Evolutionary conservation across 306 rosid genomes (phyloP).

Genomic region (Rosa multiflora): DNA sequence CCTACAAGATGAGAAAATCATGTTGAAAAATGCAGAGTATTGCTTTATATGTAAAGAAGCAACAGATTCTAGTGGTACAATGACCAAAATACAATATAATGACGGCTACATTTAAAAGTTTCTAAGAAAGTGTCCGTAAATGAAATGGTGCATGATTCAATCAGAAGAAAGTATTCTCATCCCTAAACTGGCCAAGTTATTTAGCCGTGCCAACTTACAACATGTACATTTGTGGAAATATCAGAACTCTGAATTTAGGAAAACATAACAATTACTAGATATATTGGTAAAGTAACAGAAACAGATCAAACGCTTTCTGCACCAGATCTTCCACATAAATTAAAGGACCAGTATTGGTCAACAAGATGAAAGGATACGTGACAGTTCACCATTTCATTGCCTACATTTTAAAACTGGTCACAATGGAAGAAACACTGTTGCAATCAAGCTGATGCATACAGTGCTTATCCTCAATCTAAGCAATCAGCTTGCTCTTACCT

Average conservation of each 20-base stretch:
- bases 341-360: not conserved
- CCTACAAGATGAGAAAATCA: conserved; percentile 17
- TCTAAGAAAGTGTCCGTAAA: not conserved
- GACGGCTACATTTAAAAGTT: not conserved
- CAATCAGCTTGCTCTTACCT: conserved; percentile 51
- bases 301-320: not conserved
- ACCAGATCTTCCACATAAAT: not conserved
- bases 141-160: not conserved
- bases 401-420: not conserved
- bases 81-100: not conserved
- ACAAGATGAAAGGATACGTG: not conserved
- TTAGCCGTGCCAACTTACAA: not conserved
- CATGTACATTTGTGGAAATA: not conserved
- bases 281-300: not conserved
- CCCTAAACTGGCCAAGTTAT: not conserved
- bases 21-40: not conserved
- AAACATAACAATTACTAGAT: not conserved
- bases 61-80: not conserved
- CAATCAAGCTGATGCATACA: conserved; percentile 4
- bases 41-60: not conserved
- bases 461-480: conserved; percentile 20
- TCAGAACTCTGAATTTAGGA: not conserved
- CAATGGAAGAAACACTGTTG: not conserved
- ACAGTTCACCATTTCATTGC: not conserved
- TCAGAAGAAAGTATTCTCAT: not conserved